Percentiles rank a stretch among this genome's conserved stretches.
Evolutionary conservation across 768 basidiomycete species (phyloP).

Genomic region (Boletus sensibilis): DNA sequence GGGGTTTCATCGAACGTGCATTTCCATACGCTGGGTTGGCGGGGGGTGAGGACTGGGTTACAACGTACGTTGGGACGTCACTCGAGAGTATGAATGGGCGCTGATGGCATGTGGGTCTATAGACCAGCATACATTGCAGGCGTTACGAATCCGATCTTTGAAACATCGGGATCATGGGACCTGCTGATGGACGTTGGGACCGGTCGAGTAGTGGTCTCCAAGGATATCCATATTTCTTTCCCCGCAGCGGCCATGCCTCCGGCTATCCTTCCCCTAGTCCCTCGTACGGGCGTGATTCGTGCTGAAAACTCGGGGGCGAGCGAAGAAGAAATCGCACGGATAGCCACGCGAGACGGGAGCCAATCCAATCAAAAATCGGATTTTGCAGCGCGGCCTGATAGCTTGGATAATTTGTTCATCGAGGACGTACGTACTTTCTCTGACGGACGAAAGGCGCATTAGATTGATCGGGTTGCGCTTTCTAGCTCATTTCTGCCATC

Average conservation of each 20-base stretch:
- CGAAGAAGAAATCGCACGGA: slow-evolving; percentile 70
- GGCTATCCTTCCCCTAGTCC: slow-evolving; percentile 44
- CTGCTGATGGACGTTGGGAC: slow-evolving; percentile 88
- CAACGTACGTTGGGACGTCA: slow-evolving; percentile 55
- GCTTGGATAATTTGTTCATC: slow-evolving; percentile 81
- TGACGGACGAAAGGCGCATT: background rate
- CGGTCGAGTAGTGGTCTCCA: slow-evolving; percentile 83
- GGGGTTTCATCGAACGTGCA: slow-evolving; percentile 86
- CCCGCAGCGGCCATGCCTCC: slow-evolving; percentile 44
- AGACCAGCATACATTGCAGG: slow-evolving; percentile 95
- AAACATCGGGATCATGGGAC: slow-evolving; percentile 86
- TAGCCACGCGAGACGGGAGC: slow-evolving; percentile 45
- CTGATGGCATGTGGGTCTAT: slow-evolving; percentile 7
- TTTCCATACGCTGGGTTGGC: slow-evolving; percentile 94
- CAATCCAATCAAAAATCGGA: slow-evolving; percentile 56
- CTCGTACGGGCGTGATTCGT: slow-evolving; percentile 61
- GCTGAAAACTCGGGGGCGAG: slow-evolving; percentile 60
- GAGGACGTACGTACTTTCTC: slow-evolving; percentile 70
- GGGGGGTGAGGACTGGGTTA: slow-evolving; percentile 87
- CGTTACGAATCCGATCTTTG: slow-evolving; percentile 96
- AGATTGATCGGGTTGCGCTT: background rate
- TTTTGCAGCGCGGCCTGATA: slow-evolving; percentile 55
- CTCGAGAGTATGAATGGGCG: background rate
- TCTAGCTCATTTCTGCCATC: slow-evolving; percentile 74
- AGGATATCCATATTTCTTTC: slow-evolving; percentile 68